These are phyloP conservation scores for Eugenia klotzschiana DNA, from an alignment of 441 rosid species.

Conservation along the genomic window DNA sequence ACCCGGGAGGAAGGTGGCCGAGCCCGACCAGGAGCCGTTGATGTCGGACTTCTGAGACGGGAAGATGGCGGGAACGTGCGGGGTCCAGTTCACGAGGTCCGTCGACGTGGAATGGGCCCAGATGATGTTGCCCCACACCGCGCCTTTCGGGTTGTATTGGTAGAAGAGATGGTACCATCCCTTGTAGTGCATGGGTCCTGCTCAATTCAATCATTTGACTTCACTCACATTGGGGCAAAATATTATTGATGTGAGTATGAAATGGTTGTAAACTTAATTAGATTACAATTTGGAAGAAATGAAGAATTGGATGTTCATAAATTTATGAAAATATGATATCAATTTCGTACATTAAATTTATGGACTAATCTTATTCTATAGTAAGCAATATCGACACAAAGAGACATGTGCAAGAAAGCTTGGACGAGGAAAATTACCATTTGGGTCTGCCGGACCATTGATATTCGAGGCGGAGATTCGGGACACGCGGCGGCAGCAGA, in stretches of 20 bases:
- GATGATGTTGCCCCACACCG: slow-evolving; percentile 16
- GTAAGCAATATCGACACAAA: not conserved
- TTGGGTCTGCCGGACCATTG: not conserved
- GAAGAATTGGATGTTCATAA: not conserved
- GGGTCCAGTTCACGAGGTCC: slow-evolving; percentile 40
- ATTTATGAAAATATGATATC: not conserved
- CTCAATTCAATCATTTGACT: not conserved
- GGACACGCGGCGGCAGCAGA: not conserved
- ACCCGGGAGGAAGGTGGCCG: slow-evolving; percentile 24
- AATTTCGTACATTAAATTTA: not conserved
- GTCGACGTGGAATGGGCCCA: slow-evolving; percentile 52
- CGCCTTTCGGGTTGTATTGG: slow-evolving; percentile 28
- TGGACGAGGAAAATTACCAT: not conserved
- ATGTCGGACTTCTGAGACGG: slow-evolving; percentile 21
- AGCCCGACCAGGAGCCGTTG: slow-evolving; percentile 40
- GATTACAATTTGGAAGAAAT: not conserved
- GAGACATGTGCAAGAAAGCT: not conserved
- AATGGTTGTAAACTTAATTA: not conserved
- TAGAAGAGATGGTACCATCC: slow-evolving; percentile 44
- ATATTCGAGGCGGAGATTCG: not conserved
- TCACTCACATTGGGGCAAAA: not conserved
- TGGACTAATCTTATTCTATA: not conserved
- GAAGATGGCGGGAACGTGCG: slow-evolving; percentile 18
- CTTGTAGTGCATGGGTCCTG: slow-evolving; percentile 42
- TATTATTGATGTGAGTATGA: not conserved